phyloP scores from a whole-genome alignment of 441 rosid species.

The Gossypium schwendimanii region DNA sequence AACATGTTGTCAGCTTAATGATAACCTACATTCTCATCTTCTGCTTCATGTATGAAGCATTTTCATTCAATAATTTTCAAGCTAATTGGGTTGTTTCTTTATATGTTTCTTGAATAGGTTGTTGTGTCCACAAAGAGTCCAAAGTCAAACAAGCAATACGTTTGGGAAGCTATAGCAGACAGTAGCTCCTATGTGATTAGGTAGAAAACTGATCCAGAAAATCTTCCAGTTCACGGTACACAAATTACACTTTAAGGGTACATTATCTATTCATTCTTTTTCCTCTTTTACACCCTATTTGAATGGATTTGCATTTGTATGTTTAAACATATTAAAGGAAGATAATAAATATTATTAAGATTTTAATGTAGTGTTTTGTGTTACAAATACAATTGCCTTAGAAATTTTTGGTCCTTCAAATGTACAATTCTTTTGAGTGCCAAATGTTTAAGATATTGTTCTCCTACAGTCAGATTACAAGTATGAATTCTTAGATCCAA shows the following conservation, averaged over 20 bases:
- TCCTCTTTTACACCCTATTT: neutral
- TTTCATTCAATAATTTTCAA: neutral
- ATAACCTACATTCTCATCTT: slow-evolving; percentile 2
- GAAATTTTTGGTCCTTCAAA: neutral
- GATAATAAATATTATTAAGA: neutral
- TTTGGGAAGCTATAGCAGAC: slow-evolving; percentile 87
- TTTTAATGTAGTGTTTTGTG: neutral
- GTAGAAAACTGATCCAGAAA: slow-evolving; percentile 81
- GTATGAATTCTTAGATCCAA: slow-evolving; percentile 73
- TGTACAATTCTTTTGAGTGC: neutral
- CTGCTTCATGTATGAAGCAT: neutral
- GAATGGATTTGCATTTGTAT: neutral
- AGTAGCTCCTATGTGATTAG: slow-evolving; percentile 72
- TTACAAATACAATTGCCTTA: neutral
- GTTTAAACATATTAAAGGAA: neutral
- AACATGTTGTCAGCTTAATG: neutral
- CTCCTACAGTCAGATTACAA: slow-evolving; percentile 74
- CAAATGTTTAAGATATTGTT: neutral
- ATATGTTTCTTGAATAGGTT: slow-evolving; percentile 21
- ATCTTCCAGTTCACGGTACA: slow-evolving; percentile 67
- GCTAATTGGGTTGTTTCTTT: slow-evolving; percentile 1
- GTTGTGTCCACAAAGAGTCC: slow-evolving; percentile 91
- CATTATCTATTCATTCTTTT: neutral
- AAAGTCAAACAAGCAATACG: slow-evolving; percentile 78
- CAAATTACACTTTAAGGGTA: slow-evolving; percentile 89